Evolutionary conservation across 2,329 filamentous ascomycete genomes (phyloP), one percentile per base, ranked within the genome.

Genomic region (Mycogone perniciosa): DNA sequence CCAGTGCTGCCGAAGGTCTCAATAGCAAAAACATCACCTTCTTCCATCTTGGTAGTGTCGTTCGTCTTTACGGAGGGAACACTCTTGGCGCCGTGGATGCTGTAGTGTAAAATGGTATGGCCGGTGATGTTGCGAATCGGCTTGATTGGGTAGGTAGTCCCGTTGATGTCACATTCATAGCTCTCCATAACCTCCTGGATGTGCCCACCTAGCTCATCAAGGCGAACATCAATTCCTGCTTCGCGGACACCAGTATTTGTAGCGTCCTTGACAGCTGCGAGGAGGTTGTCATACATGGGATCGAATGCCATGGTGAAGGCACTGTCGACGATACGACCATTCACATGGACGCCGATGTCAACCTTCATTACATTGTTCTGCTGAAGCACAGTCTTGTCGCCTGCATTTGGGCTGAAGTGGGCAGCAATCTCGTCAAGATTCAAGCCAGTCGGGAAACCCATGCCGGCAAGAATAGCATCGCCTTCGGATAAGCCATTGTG

Each of bases 1-100:
- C 87, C 87, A 31, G 87, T 91, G 63, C 82, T 88, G 45, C 87
- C 87, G 63, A 91, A 91, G 1, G 87, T 91, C 70, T 91, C 87
- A 60, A 91, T 89, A 51, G 87, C 87, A 65, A 89, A 91, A 5
- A 85, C 81, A 64, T 91, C 87, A 40, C 86, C 86, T 67, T 91
- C 87, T 70, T 91, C 87, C 87, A 91, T 91, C 74, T 89, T 89
- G 11, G 86, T 89, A 61, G 84, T 81, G 59, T 89, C 85, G 49
- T 77, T 76, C 46, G 82, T 82, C 71, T 89, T 89, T 52, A 90
- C 86, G 60, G 90, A 89, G 0, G 87, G 87, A 35, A 91, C 84
- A 57, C 84, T 88, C 73, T 91, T 91, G 56, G 81, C 84, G 47
- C 87, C 86, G 66, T 91, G 87, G 55, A 91, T 91, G 60, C 80